Percentiles rank a stretch among this genome's conserved stretches.
Evolutionary conservation across 1,139 yeast species (phyloP).

Genomic region (Suzukiozyma palmioleophila): DNA sequence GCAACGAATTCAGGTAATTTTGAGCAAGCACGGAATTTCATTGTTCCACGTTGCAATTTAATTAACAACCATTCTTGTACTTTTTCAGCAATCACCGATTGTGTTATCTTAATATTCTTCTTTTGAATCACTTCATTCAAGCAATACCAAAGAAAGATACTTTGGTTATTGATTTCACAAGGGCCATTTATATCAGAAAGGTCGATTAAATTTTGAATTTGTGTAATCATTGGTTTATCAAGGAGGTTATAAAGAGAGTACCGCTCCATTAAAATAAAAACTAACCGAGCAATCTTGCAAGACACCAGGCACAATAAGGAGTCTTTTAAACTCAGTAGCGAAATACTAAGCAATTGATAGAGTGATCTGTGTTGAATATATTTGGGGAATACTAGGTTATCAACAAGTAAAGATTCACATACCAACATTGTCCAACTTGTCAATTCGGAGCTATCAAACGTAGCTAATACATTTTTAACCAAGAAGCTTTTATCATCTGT

Average conservation of each 20-base stretch:
- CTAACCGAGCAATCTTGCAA: slow-evolving; percentile 16
- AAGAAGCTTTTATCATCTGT: slow-evolving; percentile 11
- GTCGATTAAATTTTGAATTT: slow-evolving; percentile 47
- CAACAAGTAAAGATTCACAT: slow-evolving; percentile 20
- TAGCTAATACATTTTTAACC: slow-evolving; percentile 15
- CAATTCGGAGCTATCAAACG: slow-evolving; percentile 19
- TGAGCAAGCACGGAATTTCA: slow-evolving; percentile 3
- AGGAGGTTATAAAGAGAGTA: slow-evolving; percentile 13
- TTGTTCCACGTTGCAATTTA: slow-evolving; percentile 29
- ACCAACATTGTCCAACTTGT: slow-evolving; percentile 35
- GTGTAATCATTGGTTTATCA: slow-evolving; percentile 39
- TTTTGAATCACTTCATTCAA: slow-evolving; percentile 28
- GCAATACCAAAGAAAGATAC: slow-evolving; percentile 52
- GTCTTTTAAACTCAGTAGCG: slow-evolving; percentile 45
- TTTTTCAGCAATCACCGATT: slow-evolving; percentile 14
- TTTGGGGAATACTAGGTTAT: slow-evolving; percentile 6
- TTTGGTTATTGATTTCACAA: slow-evolving; percentile 33
- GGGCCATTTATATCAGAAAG: slow-evolving; percentile 62
- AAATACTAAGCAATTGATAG: slow-evolving; percentile 28
- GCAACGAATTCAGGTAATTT: slow-evolving; percentile 31
- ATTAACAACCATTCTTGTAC: slow-evolving; percentile 46
- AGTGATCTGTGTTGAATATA: not conserved
- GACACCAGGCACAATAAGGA: slow-evolving; percentile 15
- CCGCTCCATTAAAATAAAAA: slow-evolving; percentile 12
- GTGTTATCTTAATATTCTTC: slow-evolving; percentile 5